Base-by-base conservation (phyloP, 1,284 basidiomycete genomes). In the Boletus holoroseus region DNA sequence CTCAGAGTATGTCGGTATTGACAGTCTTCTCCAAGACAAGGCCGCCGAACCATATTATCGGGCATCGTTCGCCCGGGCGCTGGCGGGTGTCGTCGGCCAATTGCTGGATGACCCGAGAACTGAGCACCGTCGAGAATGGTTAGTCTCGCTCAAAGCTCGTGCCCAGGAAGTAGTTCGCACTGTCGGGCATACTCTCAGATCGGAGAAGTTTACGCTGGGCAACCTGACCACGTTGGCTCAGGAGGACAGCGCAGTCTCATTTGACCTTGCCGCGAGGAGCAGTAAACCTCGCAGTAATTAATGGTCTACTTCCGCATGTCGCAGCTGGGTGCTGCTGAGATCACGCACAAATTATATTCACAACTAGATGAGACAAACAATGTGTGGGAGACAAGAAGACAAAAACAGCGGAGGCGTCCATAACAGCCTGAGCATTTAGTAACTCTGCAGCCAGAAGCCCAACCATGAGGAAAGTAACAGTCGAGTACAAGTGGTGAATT, bases 1-100 rank as follows among this genome's bases (percentile, higher is more conserved):
- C 12, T 62, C 79, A 7, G 66, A 73, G 52, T 63, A 72, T 55
- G 61, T 80, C 45, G 71, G 74, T 32, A 61, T 71, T 11, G 69
- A 71, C 3, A 45, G 49, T 13, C 56, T 73, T 41, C 57, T 67
- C 26, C 42, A 34, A 43, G 49, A 55, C 39, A 18, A 45, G 18
- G 42, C 11, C 3, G 44, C 48, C 7, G 49, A 50, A 8, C 48
- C 57, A 11, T 69, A 64, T 45, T 58, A 60, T 49, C 64, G 62
- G 15, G 60, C 61, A 5, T 69, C 62, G 34, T 63, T 70, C 38
- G 54, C 64, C 16, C 53, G 47, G 34, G 56, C 67, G 11, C 32
- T 70, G 20, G 47, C 32, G 12, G 39, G 42, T 11, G 37, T 55
- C 24, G 34, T 58, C 26, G 50, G 54, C 11, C 57, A 34, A 38